Evolutionary conservation across 768 basidiomycete species (phyloP).

Genomic region (Xanthoconium purpureum): DNA sequence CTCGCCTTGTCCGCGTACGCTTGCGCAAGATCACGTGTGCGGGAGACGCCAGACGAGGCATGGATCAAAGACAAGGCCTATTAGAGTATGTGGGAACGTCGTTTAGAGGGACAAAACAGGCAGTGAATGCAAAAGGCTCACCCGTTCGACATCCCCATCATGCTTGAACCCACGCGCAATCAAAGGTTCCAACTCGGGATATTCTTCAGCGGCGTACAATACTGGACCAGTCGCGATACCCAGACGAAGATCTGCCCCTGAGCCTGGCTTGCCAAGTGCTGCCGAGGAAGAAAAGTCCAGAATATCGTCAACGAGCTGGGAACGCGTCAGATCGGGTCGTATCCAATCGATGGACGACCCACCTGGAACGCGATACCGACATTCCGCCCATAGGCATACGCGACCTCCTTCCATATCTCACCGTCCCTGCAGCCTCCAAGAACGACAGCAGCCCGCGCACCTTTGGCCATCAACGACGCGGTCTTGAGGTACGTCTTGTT

Average conservation of each 20-base stretch:
- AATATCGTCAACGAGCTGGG: constrained; percentile 90
- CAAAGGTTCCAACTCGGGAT: constrained; percentile 70
- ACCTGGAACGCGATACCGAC: constrained; percentile 4
- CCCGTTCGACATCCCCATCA: constrained; percentile 78
- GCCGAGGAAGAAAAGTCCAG: constrained; percentile 85
- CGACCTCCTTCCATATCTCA: constrained; percentile 84
- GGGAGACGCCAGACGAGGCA: constrained; percentile 69
- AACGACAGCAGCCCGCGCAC: constrained; percentile 76
- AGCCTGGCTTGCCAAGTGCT: constrained; percentile 83
- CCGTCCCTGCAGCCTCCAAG: constrained; percentile 76
- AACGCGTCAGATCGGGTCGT: not conserved
- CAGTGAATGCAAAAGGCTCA: constrained; percentile 33
- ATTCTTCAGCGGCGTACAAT: constrained; percentile 83
- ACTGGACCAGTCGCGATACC: constrained; percentile 86
- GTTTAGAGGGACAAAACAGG: not conserved
- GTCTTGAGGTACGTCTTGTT: constrained; percentile 70
- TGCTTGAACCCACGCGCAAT: constrained; percentile 75
- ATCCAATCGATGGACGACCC: not conserved
- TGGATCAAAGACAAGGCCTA: constrained; percentile 62
- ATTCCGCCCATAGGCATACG: constrained; percentile 52
- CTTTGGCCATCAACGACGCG: not conserved
- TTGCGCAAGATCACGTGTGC: constrained; percentile 73
- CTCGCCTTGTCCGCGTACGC: constrained; percentile 75
- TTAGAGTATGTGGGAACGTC: not conserved
- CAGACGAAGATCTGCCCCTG: constrained; percentile 75